These are phyloP conservation scores for Cutaneotrichosporon mucoides DNA, from an alignment of 1,284 basidiomycete species.

Conservation along the genomic window DNA sequence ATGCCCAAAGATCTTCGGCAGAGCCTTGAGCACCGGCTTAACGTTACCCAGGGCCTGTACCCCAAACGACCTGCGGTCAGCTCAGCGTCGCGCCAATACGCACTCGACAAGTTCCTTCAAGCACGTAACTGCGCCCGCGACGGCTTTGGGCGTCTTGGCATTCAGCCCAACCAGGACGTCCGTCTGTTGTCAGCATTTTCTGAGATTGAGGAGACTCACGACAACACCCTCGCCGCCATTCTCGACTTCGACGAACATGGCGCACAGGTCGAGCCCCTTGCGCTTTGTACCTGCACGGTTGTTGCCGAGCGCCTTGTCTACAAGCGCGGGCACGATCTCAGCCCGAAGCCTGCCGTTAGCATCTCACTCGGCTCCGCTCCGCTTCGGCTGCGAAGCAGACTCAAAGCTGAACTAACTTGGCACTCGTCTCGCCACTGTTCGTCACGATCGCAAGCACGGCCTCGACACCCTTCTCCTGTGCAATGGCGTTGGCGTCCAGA, in stretches of 20 bases:
- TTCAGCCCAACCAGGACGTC: conserved; percentile 79
- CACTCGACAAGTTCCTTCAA: conserved; percentile 73
- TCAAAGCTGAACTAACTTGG: conserved; percentile 49
- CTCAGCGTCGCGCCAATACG: conserved; percentile 22
- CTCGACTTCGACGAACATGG: conserved; percentile 92
- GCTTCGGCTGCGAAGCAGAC: neutral
- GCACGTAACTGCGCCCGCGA: conserved; percentile 73
- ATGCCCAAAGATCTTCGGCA: conserved; percentile 93
- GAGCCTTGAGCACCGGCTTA: conserved; percentile 70
- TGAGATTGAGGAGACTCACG: conserved; percentile 57
- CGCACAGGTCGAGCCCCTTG: conserved; percentile 77
- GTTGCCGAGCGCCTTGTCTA: conserved; percentile 94
- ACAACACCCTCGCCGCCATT: conserved; percentile 82
- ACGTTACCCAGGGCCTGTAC: conserved; percentile 69
- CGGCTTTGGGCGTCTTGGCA: conserved; percentile 93
- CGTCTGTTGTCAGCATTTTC: conserved; percentile 53
- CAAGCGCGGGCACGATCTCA: conserved; percentile 77
- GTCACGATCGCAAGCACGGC: conserved; percentile 79
- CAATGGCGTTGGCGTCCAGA: conserved; percentile 90
- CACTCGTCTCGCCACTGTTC: conserved; percentile 82
- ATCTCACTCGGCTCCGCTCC: neutral
- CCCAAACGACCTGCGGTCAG: conserved; percentile 68
- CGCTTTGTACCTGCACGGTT: conserved; percentile 85
- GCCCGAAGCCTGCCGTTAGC: conserved; percentile 54
- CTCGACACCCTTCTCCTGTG: conserved; percentile 95